These are phyloP conservation scores for Hansfordia pulvinata DNA, from an alignment of 2,329 filamentous ascomycete species.

Conservation along the genomic window DNA sequence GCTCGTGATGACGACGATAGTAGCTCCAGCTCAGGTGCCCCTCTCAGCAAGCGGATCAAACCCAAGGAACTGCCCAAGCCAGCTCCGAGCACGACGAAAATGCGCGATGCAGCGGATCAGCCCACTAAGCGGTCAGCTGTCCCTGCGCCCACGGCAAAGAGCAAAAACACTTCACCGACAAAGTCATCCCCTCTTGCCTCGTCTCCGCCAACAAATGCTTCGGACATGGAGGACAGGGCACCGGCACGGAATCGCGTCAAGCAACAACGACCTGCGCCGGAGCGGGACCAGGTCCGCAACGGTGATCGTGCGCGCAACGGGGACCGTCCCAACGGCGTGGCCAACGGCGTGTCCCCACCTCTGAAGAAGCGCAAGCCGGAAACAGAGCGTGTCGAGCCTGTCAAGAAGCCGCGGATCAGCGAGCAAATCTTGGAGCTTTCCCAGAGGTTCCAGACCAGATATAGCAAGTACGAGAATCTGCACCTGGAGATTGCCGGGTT, in stretches of 20 bases:
- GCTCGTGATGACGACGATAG: slow-evolving; percentile 38
- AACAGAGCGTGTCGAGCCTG: slow-evolving; percentile 15
- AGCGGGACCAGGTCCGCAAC: slow-evolving; percentile 6
- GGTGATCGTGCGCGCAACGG: slow-evolving; percentile 9
- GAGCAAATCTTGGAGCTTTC: slow-evolving; percentile 38
- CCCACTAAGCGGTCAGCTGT: slow-evolving; percentile 23
- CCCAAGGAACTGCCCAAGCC: slow-evolving; percentile 23
- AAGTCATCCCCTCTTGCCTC: slow-evolving; percentile 55
- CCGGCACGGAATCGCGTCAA: background rate
- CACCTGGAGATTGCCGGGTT: slow-evolving; percentile 39
- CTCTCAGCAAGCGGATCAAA: slow-evolving; percentile 44
- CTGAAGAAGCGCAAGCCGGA: slow-evolving; percentile 33
- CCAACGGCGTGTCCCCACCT: slow-evolving; percentile 12
- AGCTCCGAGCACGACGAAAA: slow-evolving; percentile 34
- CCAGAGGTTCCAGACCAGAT: slow-evolving; percentile 38
- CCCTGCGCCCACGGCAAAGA: slow-evolving; percentile 30
- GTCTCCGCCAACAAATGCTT: slow-evolving; percentile 51
- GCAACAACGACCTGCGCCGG: slow-evolving; percentile 7
- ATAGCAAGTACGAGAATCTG: slow-evolving; percentile 41
- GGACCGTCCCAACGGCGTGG: slow-evolving; percentile 9
- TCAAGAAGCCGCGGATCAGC: slow-evolving; percentile 27
- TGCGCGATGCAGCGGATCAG: slow-evolving; percentile 22
- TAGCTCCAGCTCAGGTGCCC: slow-evolving; percentile 45
- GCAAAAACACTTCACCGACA: slow-evolving; percentile 41
- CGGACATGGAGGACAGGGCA: slow-evolving; percentile 34